Percentiles rank a stretch among this genome's conserved stretches.
phyloP scores from a whole-genome alignment of 1,284 basidiomycete species.

The Ustilago curta region DNA sequence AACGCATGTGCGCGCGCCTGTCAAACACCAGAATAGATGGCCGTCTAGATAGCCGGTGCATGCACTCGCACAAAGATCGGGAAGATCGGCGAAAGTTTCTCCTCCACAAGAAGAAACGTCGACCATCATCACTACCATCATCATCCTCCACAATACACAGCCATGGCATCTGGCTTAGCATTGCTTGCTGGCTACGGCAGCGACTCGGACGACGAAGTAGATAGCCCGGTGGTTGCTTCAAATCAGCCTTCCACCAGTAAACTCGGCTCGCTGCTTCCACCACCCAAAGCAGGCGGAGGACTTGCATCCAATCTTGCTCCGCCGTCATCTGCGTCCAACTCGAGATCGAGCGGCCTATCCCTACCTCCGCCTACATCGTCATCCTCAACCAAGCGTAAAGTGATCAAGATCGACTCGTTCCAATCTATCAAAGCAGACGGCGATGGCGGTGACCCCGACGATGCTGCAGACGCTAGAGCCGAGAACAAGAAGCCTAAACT shows the following conservation, averaged over 20 bases:
- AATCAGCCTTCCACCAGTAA: slow-evolving; percentile 10
- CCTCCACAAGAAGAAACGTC: slow-evolving; percentile 2
- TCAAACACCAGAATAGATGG: slow-evolving; percentile 16
- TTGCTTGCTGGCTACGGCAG: slow-evolving; percentile 41
- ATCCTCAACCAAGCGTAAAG: slow-evolving; percentile 25
- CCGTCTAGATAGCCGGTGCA: slow-evolving; percentile 20
- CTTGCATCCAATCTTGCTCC: slow-evolving; percentile 28
- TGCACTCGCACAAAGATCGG: not conserved
- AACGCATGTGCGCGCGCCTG: not conserved
- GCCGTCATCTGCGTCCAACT: slow-evolving; percentile 12
- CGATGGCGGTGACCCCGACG: slow-evolving; percentile 15
- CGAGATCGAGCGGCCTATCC: slow-evolving; percentile 15
- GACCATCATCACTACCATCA: slow-evolving; percentile 3
- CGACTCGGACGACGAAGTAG: slow-evolving; percentile 31
- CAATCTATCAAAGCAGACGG: slow-evolving; percentile 3
- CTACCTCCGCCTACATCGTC: slow-evolving; percentile 25
- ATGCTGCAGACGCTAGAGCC: not conserved
- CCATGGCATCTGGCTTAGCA: slow-evolving; percentile 32
- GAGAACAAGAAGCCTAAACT: slow-evolving; percentile 25
- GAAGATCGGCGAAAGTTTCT: slow-evolving; percentile 1
- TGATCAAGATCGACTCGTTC: slow-evolving; percentile 49
- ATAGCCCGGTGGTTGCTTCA: not conserved
- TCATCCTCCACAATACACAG: slow-evolving; percentile 1
- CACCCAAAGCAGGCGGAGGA: slow-evolving; percentile 15
- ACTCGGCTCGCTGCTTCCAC: slow-evolving; percentile 28